Evolutionary conservation across 208 protist species (phyloP), one percentile per base, ranked within the genome.

Genomic region (Endotrypanum monterogeii): DNA sequence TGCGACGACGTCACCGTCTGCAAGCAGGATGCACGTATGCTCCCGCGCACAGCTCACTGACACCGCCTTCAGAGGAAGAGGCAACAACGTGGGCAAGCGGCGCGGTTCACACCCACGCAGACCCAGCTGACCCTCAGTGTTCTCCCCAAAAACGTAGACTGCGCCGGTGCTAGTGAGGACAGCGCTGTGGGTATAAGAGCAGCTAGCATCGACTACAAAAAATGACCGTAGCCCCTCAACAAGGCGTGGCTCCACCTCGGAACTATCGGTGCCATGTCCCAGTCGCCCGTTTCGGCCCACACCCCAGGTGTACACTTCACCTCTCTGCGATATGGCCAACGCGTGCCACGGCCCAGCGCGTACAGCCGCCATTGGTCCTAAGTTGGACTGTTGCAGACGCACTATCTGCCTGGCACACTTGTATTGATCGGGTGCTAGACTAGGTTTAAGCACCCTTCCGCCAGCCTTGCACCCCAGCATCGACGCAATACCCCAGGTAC

Each of bases 131-230:
- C 83, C 79, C 68, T 84, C 71, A 16, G 67, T 52, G 72, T 93
- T 94, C 32, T 89, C 82, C 50, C 92, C 92, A 74, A 89, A 96
- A 50, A 84, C 84, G 76, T 85, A 90, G n/a, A 96, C 82, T 50
- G 73, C 25, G 20, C 92, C 92, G 11, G 80, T 67, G 56, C 66
- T 78, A 23, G 89, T 90, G 16, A 96, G 65, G 30, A 90, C 86
- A 23, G 82, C 83, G 35, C 83, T 89, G 80, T 94, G 89, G 41
- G 76, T 69, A 58, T 56, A 61, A 18, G 90, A 91, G 68, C 89
- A 94, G 56, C 85, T 88, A 30, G 78, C 92, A 65, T 85, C 82
- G 16, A 91, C 74, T 23, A 89, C 82, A 55, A 83, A 72, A 68
- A 75, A 74, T 12, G 66, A 54, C 0, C 32, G 30, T 30, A 96